Evolutionary conservation across 257 asterid species (phyloP), one percentile per base, ranked within the genome.

Genomic region (Nicotiana paniculata): DNA sequence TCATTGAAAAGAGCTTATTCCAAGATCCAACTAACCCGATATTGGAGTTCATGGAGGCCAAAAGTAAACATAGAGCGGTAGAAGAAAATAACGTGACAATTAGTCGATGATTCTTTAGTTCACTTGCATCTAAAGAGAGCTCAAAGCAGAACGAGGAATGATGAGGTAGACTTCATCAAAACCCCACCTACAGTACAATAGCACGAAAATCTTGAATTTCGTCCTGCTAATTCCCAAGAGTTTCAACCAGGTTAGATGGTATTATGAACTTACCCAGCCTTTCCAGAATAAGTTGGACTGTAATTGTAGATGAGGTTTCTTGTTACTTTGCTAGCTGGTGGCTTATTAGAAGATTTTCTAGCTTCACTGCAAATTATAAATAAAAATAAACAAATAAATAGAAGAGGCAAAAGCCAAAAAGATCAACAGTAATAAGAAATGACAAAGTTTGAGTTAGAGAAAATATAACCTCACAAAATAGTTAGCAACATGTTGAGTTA

Each of bases 131-230:
- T 74, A 28, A 37, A 76, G 55, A 59, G 48, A 59, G 81, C 80
- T 70, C 15, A 57, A 72, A 35, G 77, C 8, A 37, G 53, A 72
- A 57, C 62, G 18, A 80, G 86, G 24, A 12, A 61, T 86, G 90
- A 96, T 94, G 75, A 94, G 92, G 92, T 96, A 96, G 77, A 96
- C 98, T 89, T 94, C 98, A 43, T 96, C 99, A 74, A 88, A 96
- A 12, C 99, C 97, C 85, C 86, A 91, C 97, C 99, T 93, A 96
- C 87, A 89, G 21, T 33, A 65, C 54, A 30, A 1, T 6, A 32
- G 72, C 2, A 65, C 0, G 32, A 61, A 48, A 68, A 30, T 67
- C 55, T 69, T 24, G n/a, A 48, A 65, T 63, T 1, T 80, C 0
- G 3, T 46, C 30, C 59, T 0, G 65, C 15, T 43, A 17, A 65